A percentile compares a stretch with the other conserved stretches of the same genome.
phyloP scores from a whole-genome alignment of 257 asterid species.

The Lycium barbarum region DNA sequence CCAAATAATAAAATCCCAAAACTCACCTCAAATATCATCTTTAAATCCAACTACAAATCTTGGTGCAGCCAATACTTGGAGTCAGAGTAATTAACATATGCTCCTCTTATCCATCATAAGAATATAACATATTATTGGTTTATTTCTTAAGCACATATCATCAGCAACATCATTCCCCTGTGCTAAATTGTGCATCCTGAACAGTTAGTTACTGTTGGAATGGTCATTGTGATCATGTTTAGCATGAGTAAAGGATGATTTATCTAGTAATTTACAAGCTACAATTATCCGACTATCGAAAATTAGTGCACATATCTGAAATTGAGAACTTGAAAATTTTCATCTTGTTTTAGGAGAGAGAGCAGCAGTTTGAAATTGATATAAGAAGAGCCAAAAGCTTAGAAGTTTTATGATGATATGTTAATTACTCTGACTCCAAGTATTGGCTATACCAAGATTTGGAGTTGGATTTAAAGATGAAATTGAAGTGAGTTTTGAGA shows the following conservation, averaged over 20 bases:
- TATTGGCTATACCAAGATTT: no score
- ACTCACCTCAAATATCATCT: no score
- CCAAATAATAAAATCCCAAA: no score
- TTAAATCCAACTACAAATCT: no score
- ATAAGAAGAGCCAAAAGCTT: conserved; percentile 86
- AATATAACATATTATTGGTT: neutral
- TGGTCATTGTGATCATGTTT: neutral
- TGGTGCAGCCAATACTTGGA: no score
- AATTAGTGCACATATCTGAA: neutral
- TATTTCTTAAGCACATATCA: conserved; percentile 4
- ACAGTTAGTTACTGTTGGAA: conserved; percentile 10
- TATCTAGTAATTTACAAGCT: neutral
- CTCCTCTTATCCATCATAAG: neutral
- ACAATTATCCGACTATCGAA: neutral
- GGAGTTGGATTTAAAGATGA: no score
- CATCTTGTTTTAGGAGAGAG: conserved; percentile 76
- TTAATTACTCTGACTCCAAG: no score
- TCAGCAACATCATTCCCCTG: neutral
- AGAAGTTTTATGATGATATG: no score
- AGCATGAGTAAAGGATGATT: conserved; percentile 13
- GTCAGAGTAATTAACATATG: no score
- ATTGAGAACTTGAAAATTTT: neutral
- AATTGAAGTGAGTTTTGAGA: no score
- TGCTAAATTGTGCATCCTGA: neutral
- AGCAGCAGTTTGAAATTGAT: conserved; percentile 87